Conservation (phyloP, 768 basidiomycete species). For the Tricholoma hemisulphureum region DNA sequence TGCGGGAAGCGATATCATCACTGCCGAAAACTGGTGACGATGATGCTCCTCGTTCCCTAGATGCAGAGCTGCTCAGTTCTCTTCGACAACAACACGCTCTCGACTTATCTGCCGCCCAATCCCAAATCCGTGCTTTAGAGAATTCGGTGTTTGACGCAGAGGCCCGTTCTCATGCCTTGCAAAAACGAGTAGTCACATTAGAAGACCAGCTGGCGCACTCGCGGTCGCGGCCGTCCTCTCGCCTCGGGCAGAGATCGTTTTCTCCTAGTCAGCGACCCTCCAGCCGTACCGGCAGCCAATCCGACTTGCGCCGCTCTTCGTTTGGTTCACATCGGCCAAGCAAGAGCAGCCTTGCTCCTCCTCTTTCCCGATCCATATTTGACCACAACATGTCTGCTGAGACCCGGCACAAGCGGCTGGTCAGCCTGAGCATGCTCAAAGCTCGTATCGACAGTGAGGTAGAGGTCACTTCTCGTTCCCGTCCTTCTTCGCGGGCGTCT, state of each 20-base stretch:
- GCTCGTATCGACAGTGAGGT: constrained; percentile 85
- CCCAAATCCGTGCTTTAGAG: constrained; percentile 76
- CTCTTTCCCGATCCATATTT: constrained; percentile 57
- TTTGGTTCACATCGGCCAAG: constrained; percentile 40
- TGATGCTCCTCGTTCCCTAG: constrained; percentile 52
- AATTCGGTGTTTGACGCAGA: constrained; percentile 71
- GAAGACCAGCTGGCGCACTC: constrained; percentile 63
- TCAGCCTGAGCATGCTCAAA: constrained; percentile 87
- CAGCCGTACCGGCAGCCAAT: constrained; percentile 37
- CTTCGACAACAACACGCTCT: constrained; percentile 74
- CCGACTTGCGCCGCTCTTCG: constrained; percentile 36
- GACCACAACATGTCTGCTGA: constrained; percentile 72
- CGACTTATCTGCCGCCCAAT: constrained; percentile 78
- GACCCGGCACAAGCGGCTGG: constrained; percentile 76
- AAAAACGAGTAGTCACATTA: constrained; percentile 62
- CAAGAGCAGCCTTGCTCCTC: constrained; percentile 31
- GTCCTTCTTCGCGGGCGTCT: constrained; percentile 42
- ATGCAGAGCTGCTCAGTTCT: constrained; percentile 71
- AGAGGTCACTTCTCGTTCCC: constrained; percentile 37
- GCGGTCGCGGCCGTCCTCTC: constrained; percentile 44
- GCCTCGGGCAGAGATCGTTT: constrained; percentile 43
- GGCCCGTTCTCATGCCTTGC: constrained; percentile 60
- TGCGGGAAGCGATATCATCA: constrained; percentile 47
- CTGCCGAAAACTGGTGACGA: constrained; percentile 34
- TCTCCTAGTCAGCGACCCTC: constrained; percentile 49